Evolutionary conservation across 768 basidiomycete genomes (phyloP).

Genomic region (Nidula microcarpa): DNA sequence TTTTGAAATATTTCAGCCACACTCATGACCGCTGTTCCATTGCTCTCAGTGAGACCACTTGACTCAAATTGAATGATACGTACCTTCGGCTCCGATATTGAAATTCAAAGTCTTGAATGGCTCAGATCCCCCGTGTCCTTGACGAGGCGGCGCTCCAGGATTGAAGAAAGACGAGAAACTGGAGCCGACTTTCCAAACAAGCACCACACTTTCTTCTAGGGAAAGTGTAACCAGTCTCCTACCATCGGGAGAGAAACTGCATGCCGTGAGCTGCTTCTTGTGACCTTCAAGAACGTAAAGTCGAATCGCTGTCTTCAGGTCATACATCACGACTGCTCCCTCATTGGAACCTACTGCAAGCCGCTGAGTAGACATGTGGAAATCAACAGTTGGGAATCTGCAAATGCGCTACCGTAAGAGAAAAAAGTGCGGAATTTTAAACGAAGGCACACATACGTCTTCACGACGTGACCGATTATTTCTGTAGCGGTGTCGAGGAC

Average conservation of each 20-base stretch:
- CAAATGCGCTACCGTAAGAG: not conserved
- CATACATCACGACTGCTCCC: conserved; percentile 94
- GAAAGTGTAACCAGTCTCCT: conserved; percentile 84
- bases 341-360: conserved; percentile 93
- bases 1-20: conserved; percentile 62
- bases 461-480: conserved; percentile 92
- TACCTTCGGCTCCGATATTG: conserved; percentile 81
- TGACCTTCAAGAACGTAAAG: conserved; percentile 95
- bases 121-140: conserved; percentile 76
- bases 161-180: conserved; percentile 89
- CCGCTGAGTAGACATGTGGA: conserved; percentile 82
- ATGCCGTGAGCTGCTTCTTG: conserved; percentile 73
- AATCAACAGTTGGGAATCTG: conserved; percentile 93
- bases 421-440: conserved; percentile 13
- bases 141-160: conserved; percentile 87
- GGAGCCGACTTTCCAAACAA: conserved; percentile 95
- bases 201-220: conserved; percentile 76
- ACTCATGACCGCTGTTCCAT: conserved; percentile 31
- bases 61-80: conserved; percentile 11
- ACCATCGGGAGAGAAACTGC: conserved; percentile 93
- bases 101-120: conserved; percentile 90
- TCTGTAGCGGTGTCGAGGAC: conserved; percentile 91
- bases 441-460: conserved; percentile 48
- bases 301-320: conserved; percentile 92
- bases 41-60: not conserved